Conservation (phyloP, 2,329 filamentous ascomycete species). For the Pestalotiopsis sp. region DNA sequence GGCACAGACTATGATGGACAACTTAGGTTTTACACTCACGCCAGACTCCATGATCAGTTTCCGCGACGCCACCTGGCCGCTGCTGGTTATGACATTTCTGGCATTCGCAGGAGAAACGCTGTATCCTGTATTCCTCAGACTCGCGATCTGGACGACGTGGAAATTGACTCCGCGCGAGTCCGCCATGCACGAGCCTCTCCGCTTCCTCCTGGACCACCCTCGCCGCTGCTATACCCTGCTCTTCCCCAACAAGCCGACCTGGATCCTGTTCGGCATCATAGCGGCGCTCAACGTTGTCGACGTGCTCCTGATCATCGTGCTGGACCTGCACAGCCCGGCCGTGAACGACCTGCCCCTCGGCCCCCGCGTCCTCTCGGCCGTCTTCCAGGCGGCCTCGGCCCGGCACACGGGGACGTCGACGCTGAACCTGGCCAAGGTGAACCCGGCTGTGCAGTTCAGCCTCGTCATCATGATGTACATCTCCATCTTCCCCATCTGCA, state of each 20-base stretch:
- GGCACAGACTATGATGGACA: constrained; percentile 53
- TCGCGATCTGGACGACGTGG: constrained; percentile 59
- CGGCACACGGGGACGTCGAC: constrained; percentile 51
- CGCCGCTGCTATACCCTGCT: constrained; percentile 65
- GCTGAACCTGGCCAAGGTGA: constrained; percentile 51
- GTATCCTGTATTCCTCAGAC: constrained; percentile 60
- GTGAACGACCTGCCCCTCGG: constrained; percentile 47
- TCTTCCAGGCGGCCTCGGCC: constrained; percentile 59
- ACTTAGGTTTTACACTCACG: constrained; percentile 57
- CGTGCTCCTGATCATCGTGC: constrained; percentile 53
- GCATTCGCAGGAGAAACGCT: constrained; percentile 56
- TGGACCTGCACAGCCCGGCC: constrained; percentile 53
- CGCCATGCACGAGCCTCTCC: constrained; percentile 44
- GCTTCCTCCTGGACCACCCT: constrained; percentile 64
- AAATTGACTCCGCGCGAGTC: constrained; percentile 44
- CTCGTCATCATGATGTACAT: constrained; percentile 65
- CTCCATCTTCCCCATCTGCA: constrained; percentile 50
- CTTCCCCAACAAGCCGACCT: constrained; percentile 62
- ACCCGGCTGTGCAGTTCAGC: constrained; percentile 58
- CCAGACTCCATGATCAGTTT: constrained; percentile 57
- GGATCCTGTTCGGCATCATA: constrained; percentile 55
- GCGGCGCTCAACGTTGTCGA: constrained; percentile 56
- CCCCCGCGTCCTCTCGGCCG: constrained; percentile 53
- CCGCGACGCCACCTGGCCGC: constrained; percentile 41
- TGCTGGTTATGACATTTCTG: constrained; percentile 50